Conservation (phyloP, 2,329 filamentous ascomycete species). For the Coleophoma eucalyptorum region DNA sequence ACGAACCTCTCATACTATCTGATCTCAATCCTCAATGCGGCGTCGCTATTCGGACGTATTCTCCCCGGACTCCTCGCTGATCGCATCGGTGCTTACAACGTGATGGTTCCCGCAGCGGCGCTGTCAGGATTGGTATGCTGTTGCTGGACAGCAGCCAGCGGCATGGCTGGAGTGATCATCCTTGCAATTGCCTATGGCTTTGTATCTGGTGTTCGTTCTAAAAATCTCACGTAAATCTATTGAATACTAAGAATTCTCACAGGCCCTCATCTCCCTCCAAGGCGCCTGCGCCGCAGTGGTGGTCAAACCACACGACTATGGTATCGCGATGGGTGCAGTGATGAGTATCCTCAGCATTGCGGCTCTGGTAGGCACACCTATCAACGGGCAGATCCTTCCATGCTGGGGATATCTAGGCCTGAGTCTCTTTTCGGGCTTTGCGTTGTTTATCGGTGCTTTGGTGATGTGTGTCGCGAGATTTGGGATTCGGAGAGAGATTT, state of each 20-base stretch:
- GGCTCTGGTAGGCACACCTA: constrained; percentile 17
- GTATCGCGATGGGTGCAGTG: constrained; percentile 14
- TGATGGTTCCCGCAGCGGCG: constrained; percentile 10
- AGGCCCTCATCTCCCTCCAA: constrained; percentile 19
- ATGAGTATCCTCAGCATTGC: constrained; percentile 16
- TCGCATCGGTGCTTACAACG: constrained; percentile 12
- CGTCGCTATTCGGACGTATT: constrained; percentile 14
- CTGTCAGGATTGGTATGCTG: constrained; percentile 13
- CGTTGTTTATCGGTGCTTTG: constrained; percentile 14
- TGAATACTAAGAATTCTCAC: not conserved
- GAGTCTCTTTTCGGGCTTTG: constrained; percentile 17
- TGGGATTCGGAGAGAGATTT: constrained; percentile 5
- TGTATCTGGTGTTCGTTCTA: constrained; percentile 11
- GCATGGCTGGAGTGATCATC: constrained; percentile 10
- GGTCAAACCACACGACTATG: constrained; percentile 14
- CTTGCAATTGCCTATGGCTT: constrained; percentile 16
- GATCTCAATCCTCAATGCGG: constrained; percentile 16
- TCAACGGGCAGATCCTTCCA: constrained; percentile 15
- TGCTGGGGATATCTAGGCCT: constrained; percentile 14
- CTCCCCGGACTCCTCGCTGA: constrained; percentile 15
- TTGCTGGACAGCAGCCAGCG: constrained; percentile 14
- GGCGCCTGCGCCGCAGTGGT: constrained; percentile 14
- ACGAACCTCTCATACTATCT: constrained; percentile 14
- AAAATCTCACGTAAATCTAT: too few species aligned
- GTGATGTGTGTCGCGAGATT: constrained; percentile 12